Base-by-base conservation (phyloP, 1,139 yeast species). In the Debaryomyces coudertii region DNA sequence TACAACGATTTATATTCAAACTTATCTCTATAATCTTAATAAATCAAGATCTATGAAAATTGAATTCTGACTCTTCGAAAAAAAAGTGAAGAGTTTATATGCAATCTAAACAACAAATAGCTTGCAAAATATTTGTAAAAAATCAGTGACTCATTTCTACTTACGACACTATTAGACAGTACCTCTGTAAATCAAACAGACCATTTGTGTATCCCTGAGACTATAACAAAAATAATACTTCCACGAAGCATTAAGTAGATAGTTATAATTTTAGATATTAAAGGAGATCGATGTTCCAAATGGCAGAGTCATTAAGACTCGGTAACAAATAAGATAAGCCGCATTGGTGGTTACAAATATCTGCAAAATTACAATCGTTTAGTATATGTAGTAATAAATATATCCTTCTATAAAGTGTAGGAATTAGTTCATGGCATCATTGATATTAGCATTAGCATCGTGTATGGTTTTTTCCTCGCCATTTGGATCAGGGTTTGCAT, bases 361-460 rank as follows among this genome's bases (percentile, higher is more conserved):
- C 22, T 20, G 33, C 33, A 29, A 15, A 29, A 11, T 15, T 29
- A 14, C 7, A 15, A 29, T 15, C 22, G 22, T 5, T n/a, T n/a
- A 20, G 22, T 20, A 20, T 20, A 20, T 20, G 22, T 20, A 4
- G 12, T 25, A 25, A 25, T 25, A 29, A 29, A 9, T 35, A 28
- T 36, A 38, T 38, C 16, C 15, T 28, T 38, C 34, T 38, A 38
- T 38, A 28, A 27, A 38, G n/a, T 38, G 38, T 15, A 27, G 9
- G n/a, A 38, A 14, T 38, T 33, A 16, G 23, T 28, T 38, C 29
- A 9, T 27, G 30, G 23, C 34, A 15, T 22, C 33, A 14, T 18
- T 16, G 18, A 12, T 22, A 20, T 18, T 28, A 28, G 34, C 14
- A n/a, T 4, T n/a, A 38, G n/a, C 20, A 38, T 22, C 14, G 6